Evolutionary conservation across 257 asterid genomes (phyloP), one percentile per base, ranked within the genome.

Genomic region (Solanum sitiens): DNA sequence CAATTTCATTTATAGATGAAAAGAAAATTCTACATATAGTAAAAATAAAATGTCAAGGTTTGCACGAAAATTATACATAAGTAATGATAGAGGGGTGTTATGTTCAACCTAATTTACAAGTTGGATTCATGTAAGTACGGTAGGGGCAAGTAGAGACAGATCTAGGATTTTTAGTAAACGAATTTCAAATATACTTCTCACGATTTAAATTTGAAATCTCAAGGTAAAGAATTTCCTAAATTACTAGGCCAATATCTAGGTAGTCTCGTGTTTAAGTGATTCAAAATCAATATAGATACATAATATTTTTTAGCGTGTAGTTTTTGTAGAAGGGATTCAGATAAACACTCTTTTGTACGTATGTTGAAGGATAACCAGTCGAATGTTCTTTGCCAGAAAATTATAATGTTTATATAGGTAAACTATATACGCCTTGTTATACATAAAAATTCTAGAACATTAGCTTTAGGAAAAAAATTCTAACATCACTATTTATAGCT

Each of bases 161-260:
- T 56, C 2, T 18, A 56, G 1, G 1, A 56, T 56, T 56, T 56
- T 56, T 4, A 56, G 2, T 18, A 6, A 56, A 56, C 11, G 25
- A 59, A 18, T 20, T 59, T 56, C 2, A 2, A 59, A 63, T 63
- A 3, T 63, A 23, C 0, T 23, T 25, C 3, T n/a, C 6, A 23
- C 1, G 7, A 63, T 63, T 63, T 2, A 23, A n/a, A 63, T 2
- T 23, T n/a, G 6, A 3, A 11, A 63, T n/a, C 4, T 9, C 0
- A 4, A 23, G 32, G 16, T 11, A 12, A 63, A 4, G 1, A 63
- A 63, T n/a, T n/a, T 2, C 8, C 8, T 63, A 63, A 63, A 23
- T 0, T 3, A n/a, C 0, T 11, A 0, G 0, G 16, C 4, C 32
- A 23, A 2, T 12, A n/a, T 63, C 32, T 63, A n/a, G 12, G 16